Evolutionary conservation across 768 basidiomycete genomes (phyloP).

Genomic region (Suillus ampliporus): DNA sequence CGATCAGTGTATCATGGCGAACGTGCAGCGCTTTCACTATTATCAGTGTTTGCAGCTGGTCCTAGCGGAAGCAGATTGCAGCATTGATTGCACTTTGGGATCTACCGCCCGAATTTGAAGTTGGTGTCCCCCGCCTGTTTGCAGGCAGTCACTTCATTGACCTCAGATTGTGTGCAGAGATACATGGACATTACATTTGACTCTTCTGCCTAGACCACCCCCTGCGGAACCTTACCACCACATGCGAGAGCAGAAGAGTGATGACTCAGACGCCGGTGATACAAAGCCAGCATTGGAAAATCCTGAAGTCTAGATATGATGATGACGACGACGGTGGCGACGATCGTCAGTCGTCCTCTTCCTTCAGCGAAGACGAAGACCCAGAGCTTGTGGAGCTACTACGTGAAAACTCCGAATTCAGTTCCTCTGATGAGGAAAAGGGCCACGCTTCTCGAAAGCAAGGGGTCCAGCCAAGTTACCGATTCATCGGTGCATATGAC

Average conservation of each 20-base stretch:
- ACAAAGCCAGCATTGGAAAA: conserved; percentile 9
- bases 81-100: conserved; percentile 66
- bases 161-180: conserved; percentile 74
- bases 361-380: conserved; percentile 30
- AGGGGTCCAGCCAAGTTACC: conserved; percentile 11
- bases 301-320: conserved; percentile 16
- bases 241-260: conserved; percentile 43
- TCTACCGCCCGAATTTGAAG: conserved; percentile 85
- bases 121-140: conserved; percentile 33
- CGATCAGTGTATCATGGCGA: conserved; percentile 81
- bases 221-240: conserved; percentile 63
- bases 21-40: conserved; percentile 76
- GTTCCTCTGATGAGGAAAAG: conserved; percentile 28
- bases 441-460: conserved; percentile 12
- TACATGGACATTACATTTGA: conserved; percentile 80
- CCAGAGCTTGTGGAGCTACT: conserved; percentile 48
- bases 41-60: conserved; percentile 86
- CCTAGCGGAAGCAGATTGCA: conserved; percentile 74
- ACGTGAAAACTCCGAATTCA: conserved; percentile 43
- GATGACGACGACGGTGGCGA: conserved; percentile 21
- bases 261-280: conserved; percentile 18
- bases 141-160: conserved; percentile 15
- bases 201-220: conserved; percentile 61
- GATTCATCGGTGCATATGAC: conserved; percentile 39
- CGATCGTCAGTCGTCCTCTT: conserved; percentile 9